Evolutionary conservation across 139 green algal species (phyloP).

Genomic region (Chlamydomonas incerta): DNA sequence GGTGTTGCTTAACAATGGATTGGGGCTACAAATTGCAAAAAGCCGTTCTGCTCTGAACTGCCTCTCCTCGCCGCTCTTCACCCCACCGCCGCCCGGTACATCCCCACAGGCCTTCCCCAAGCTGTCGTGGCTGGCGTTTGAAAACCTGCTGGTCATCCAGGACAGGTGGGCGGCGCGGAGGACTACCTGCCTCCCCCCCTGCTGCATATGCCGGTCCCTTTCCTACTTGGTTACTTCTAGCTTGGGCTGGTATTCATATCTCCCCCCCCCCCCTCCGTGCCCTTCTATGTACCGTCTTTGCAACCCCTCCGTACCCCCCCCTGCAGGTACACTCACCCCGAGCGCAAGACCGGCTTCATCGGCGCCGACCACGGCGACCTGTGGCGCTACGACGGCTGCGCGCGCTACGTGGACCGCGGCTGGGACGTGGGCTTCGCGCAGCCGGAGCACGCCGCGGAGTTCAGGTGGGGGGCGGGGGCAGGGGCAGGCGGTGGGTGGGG

Average conservation of each 20-base stretch:
- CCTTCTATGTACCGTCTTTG: no score
- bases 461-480: conserved; percentile 34
- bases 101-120: conserved; percentile 34
- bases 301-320: not conserved
- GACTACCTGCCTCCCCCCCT: no score
- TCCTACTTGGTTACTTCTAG: no score
- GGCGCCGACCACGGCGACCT: conserved; percentile 57
- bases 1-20: no score
- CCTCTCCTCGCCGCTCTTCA: no score
- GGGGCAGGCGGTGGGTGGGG: not conserved
- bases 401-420: conserved; percentile 48
- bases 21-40: no score
- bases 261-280: no score
- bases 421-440: conserved; percentile 29
- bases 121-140: conserved; percentile 77
- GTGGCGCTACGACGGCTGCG: conserved; percentile 60
- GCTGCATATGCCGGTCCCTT: no score
- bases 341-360: conserved; percentile 51
- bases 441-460: conserved; percentile 1
- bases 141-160: conserved; percentile 73
- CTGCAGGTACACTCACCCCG: conserved; percentile 59
- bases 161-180: conserved; percentile 65
- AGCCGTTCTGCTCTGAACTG: no score
- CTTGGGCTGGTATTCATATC: no score
- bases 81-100: no score